phyloP scores from a whole-genome alignment of 2,329 filamentous ascomycete genomes.

The Emmonsia crescens region DNA sequence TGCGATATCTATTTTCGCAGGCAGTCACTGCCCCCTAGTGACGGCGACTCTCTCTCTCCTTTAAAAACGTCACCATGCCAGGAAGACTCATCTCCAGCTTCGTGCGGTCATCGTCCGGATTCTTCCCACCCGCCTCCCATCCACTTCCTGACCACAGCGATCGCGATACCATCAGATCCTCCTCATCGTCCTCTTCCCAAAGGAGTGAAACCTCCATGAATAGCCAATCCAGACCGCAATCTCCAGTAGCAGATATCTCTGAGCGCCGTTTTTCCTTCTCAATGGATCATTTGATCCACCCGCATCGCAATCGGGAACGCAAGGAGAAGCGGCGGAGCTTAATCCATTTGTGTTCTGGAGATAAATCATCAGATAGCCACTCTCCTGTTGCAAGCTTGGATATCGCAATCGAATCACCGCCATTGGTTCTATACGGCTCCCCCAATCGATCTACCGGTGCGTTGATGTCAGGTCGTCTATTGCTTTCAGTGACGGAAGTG shows the following conservation, averaged over 20 bases:
- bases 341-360: slow-evolving; percentile 28
- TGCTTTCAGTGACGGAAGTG: slow-evolving; percentile 47
- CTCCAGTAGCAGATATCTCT: slow-evolving; percentile 4
- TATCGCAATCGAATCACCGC: slow-evolving; percentile 70
- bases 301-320: slow-evolving; percentile 27
- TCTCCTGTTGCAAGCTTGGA: slow-evolving; percentile 37
- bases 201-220: neutral
- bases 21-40: neutral
- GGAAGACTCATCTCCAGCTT: slow-evolving; percentile 32
- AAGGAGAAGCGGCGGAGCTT: slow-evolving; percentile 33
- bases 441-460: slow-evolving; percentile 69
- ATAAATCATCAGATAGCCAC: slow-evolving; percentile 21
- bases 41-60: neutral
- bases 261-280: slow-evolving; percentile 33
- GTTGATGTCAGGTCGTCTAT: slow-evolving; percentile 72
- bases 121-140: slow-evolving; percentile 20
- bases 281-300: slow-evolving; percentile 36
- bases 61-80: slow-evolving; percentile 26
- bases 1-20: neutral
- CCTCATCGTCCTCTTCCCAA: slow-evolving; percentile 20
- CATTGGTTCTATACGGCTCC: slow-evolving; percentile 70
- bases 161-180: slow-evolving; percentile 14
- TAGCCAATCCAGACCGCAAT: neutral
- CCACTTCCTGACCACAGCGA: slow-evolving; percentile 17
- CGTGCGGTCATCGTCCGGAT: slow-evolving; percentile 30